Base-by-base conservation (phyloP, 768 basidiomycete species). In the Collybiopsis luxurians region DNA sequence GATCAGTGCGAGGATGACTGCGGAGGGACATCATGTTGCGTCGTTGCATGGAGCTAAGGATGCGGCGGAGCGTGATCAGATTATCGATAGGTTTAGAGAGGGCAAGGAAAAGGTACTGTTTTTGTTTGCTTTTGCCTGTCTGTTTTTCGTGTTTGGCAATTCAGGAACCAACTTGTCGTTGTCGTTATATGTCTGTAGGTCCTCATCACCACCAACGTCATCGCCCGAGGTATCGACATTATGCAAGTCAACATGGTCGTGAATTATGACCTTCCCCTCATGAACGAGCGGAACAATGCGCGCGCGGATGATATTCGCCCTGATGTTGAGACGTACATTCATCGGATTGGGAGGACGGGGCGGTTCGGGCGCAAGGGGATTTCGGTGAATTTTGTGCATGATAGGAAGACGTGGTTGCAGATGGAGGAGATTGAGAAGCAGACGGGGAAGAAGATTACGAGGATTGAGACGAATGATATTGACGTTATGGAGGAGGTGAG, bases 241-340 rank as follows among this genome's bases (percentile, higher is more conserved):
- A 79, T 94, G 55, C 96, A 98, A 76, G 97, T 99, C 64, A 99
- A 98, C 79, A 95, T 99, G 95, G 96, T 98, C n/a, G 94, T 99
- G 71, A 98, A 98, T 74, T 99, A 98, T 67, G 95, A 98, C 67
- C 81, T 97, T 26, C 95, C 95, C 0, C 75, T 94, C 45, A 84
- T 91, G 82, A 87, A 84, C 62, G 89, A 91, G 64, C 85, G 89
- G 13, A 74, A 77, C 53, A 70, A 67, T 62, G 66, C 60, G 48
- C 76, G 66, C 60, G 67, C 61, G 2, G 71, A 68, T 23, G 87
- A 90, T 59, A 79, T 70, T 62, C 77, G 73, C 57, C 93, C 94
- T 0, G 97, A 99, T 68, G 80, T 95, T 45, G 97, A 98, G 77
- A 98, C 96, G 1, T 99, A 99, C 69, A 88, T 98, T 45, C 97